Conservation (phyloP, 257 asterid species). For the Paulownia fortunei region DNA sequence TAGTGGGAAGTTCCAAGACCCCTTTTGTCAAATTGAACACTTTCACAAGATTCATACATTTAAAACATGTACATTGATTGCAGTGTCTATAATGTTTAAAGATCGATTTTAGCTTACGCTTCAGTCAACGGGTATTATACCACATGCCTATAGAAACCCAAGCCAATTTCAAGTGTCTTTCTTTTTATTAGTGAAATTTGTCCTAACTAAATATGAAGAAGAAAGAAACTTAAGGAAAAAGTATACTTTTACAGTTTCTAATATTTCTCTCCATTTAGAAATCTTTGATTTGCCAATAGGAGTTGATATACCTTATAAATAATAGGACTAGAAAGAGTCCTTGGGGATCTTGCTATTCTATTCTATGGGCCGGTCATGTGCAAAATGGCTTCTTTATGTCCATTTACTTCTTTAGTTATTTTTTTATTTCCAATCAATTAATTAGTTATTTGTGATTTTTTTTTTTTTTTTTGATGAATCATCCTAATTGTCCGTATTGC, state of each 20-base stretch:
- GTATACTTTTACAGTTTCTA: neutral
- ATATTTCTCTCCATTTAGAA: neutral
- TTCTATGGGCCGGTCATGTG: slow-evolving; percentile 26
- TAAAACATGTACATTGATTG: too few species aligned
- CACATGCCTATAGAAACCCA: neutral
- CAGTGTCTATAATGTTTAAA: too few species aligned
- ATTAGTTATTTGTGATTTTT: neutral
- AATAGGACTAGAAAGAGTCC: slow-evolving; percentile 7
- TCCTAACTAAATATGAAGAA: neutral
- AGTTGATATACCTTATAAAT: neutral
- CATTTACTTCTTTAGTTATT: slow-evolving; percentile 14
- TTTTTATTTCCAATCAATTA: neutral
- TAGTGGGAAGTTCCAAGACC: neutral
- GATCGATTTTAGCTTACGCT: too few species aligned
- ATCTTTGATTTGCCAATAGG: slow-evolving; percentile 25
- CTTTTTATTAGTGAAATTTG: neutral
- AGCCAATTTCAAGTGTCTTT: neutral
- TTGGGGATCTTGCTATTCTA: slow-evolving; percentile 23
- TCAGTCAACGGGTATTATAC: too few species aligned
- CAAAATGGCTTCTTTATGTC: slow-evolving; percentile 21
- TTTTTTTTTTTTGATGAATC: neutral
- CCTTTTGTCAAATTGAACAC: too few species aligned
- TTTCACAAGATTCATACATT: too few species aligned
- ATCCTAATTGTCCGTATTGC: slow-evolving; percentile 12
- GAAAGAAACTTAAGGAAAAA: neutral